Percentiles rank a stretch among this genome's conserved stretches.
phyloP scores from a whole-genome alignment of 768 basidiomycete genomes.

The Lactarius evosmus region DNA sequence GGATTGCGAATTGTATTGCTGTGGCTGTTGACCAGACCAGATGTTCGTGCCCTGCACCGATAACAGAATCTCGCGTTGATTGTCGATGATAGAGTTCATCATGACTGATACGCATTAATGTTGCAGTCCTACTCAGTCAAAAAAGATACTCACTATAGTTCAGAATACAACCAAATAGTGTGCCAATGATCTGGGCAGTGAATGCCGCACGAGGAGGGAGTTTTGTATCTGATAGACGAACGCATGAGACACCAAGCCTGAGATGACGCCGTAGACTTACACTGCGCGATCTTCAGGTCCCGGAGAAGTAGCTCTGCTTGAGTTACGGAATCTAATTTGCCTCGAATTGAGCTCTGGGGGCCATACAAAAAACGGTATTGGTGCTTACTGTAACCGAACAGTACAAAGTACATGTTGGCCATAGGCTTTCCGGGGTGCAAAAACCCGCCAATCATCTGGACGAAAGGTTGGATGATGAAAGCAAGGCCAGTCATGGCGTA shows the following conservation, averaged over 20 bases:
- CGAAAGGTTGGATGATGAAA: conserved; percentile 48
- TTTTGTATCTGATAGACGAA: conserved; percentile 37
- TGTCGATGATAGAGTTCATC: conserved; percentile 57
- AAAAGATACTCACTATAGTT: conserved; percentile 33
- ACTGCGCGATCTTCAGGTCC: conserved; percentile 50
- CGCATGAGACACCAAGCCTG: not conserved
- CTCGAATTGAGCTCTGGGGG: not conserved
- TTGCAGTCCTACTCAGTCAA: too few relatives aligned
- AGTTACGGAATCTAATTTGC: conserved; percentile 39
- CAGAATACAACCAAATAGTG: conserved; percentile 43
- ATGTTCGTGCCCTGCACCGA: conserved; percentile 56
- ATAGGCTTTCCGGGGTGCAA: conserved; percentile 36
- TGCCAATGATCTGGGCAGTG: conserved; percentile 49
- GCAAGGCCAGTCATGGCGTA: conserved; percentile 46
- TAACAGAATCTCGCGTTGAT: conserved; percentile 48
- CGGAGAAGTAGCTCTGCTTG: conserved; percentile 44
- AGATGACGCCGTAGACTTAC: conserved; percentile 26
- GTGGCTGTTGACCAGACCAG: conserved; percentile 48
- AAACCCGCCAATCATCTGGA: conserved; percentile 45
- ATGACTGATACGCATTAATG: conserved; percentile 36
- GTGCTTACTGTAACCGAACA: conserved; percentile 45
- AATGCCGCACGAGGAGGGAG: conserved; percentile 49
- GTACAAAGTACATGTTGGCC: conserved; percentile 41
- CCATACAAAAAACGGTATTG: not conserved
- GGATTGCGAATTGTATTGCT: conserved; percentile 51